Base-by-base conservation (phyloP, 139 green algal genomes). In the Medakamo hakoo region DNA sequence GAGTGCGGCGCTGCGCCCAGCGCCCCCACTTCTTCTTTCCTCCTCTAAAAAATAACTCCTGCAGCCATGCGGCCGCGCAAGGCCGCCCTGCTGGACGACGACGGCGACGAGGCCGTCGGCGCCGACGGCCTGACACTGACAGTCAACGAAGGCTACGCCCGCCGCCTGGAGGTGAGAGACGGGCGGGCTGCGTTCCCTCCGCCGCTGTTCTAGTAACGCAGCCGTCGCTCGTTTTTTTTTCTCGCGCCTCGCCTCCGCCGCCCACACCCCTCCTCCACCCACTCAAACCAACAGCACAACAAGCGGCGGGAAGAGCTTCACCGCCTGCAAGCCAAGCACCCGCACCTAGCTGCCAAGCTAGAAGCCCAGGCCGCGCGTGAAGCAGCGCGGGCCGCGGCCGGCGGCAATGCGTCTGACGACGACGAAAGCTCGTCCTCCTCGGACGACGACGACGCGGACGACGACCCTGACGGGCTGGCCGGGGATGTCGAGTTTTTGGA, bases 271-370 rank as follows among this genome's bases (percentile, higher is more conserved):
- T 3, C 40, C 22, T 49, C n/a, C 31, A n/a, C n/a, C n/a, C n/a
- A n/a, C n/a, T n/a, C n/a, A n/a, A n/a, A n/a, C n/a, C 16, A 68
- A 69, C 77, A 92, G 83, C 77, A 93, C 72, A 93, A 94, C 71
- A 85, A 89, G 70, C 73, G 76, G 60, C 77, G 85, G 1, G 78
- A 86, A 63, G 83, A 92, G 74, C 72, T 87, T n/a, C 85, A 92
- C 27, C 61, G 83, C 0, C 70, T 94, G 23, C 74, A 89, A 69
- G 80, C 79, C 27, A 90, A 88, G 74, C 79, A 92, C 63, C 82
- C 84, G 4, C 73, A 88, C 62, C 55, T 82, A 30, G 83, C 79
- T 5, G 76, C 73, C n/a, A 73, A 68, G 57, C 49, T 86, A 2
- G 72, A 70, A 30, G 55, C 27, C 22, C 55, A 76, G 71, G 69